A percentile compares a stretch with the other conserved stretches of the same genome.
Conservation (phyloP, 768 basidiomycete species). For the Megacollybia marginata region DNA sequence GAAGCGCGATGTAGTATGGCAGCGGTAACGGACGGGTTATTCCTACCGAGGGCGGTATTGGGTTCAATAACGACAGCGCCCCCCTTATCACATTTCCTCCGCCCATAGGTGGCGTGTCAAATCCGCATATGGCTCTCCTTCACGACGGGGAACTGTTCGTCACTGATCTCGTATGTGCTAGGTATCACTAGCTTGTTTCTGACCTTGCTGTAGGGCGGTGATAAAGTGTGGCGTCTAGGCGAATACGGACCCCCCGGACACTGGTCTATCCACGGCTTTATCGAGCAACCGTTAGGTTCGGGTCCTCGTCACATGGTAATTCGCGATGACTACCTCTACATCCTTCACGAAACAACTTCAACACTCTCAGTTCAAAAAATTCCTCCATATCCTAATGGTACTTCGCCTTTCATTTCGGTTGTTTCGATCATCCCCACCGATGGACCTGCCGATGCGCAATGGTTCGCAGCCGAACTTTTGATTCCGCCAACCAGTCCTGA, state of each 20-base stretch:
- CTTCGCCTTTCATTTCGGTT: constrained; percentile 28
- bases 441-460: constrained; percentile 27
- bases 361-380: constrained; percentile 4
- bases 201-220: constrained; percentile 38
- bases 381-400: constrained; percentile 25
- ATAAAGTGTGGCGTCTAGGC: constrained; percentile 57
- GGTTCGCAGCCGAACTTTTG: constrained; percentile 40
- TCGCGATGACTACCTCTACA: constrained; percentile 39
- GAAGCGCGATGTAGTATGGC: constrained; percentile 14
- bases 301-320: constrained; percentile 56
- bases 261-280: constrained; percentile 48
- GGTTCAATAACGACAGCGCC: constrained; percentile 23
- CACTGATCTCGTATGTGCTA: constrained; percentile 45
- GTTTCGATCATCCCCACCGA: constrained; percentile 30
- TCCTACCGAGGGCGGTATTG: constrained; percentile 27
- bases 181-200: neutral
- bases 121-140: constrained; percentile 58
- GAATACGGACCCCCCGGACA: constrained; percentile 32
- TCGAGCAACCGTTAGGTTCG: constrained; percentile 39
- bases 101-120: constrained; percentile 28
- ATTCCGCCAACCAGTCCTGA: constrained; percentile 23
- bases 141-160: constrained; percentile 47
- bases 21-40: constrained; percentile 31
- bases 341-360: constrained; percentile 35
- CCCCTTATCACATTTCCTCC: constrained; percentile 42